Conservation (phyloP, 192 early-diverging fungal genomes). For the Backusella liffmaniae region DNA sequence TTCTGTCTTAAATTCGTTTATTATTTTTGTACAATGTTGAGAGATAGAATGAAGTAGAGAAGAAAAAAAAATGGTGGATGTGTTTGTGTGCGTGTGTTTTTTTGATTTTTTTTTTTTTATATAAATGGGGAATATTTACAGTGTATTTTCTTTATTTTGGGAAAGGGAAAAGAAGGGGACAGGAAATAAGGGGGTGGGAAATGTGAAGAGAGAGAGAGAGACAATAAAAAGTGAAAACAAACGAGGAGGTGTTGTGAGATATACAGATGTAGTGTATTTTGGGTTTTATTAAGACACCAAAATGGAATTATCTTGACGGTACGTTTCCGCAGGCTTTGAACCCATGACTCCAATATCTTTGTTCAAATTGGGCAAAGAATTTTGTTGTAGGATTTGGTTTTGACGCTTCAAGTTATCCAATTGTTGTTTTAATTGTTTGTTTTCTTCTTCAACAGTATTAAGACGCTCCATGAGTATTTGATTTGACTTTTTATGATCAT, state of each 20-base stretch:
- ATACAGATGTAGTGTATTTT: neutral
- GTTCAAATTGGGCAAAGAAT: slow-evolving; percentile 20
- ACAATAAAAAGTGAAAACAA: too few relatives aligned
- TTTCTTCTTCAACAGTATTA: slow-evolving; percentile 22
- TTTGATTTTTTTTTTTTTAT: neutral
- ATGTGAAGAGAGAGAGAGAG: too few relatives aligned
- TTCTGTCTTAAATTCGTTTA: neutral
- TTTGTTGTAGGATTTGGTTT: slow-evolving; percentile 5
- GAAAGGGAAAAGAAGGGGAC: neutral
- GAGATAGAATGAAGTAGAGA: neutral
- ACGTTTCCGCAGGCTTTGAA: slow-evolving; percentile 26
- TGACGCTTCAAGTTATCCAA: slow-evolving; percentile 17
- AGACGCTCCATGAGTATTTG: slow-evolving; percentile 11
- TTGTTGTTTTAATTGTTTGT: slow-evolving; percentile 20
- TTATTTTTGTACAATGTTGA: neutral
- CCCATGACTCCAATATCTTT: slow-evolving; percentile 30
- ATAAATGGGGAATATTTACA: neutral
- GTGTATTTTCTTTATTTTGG: neutral
- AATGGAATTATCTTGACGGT: slow-evolving; percentile 19
- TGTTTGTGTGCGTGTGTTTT: too few relatives aligned
- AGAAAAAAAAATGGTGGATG: neutral
- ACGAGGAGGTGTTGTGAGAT: neutral
- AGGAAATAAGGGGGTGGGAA: too few relatives aligned
- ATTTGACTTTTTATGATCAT: slow-evolving; percentile 15
- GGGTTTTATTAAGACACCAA: neutral